Evolutionary conservation across 495 filamentous ascomycete species (phyloP).

Genomic region (Neurospora sp.): DNA sequence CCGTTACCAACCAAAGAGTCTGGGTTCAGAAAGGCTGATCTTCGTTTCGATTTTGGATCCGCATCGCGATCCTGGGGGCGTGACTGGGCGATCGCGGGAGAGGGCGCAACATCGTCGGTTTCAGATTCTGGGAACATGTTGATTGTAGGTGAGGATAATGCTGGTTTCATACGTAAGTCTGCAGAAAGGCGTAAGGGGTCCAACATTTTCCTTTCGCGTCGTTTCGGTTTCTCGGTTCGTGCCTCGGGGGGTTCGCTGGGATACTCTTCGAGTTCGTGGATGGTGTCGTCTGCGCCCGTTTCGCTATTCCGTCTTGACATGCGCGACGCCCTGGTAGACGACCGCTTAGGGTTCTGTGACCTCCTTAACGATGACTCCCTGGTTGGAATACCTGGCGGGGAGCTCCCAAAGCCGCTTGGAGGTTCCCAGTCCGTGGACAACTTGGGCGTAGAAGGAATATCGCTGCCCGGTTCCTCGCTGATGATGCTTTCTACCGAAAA

Average conservation of each 20-base stretch:
- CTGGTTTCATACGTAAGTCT: conserved; percentile 7
- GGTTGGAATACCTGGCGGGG: conserved; percentile 45
- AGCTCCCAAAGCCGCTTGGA: conserved; percentile 3
- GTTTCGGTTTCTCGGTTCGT: conserved; percentile 10
- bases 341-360: conserved; percentile 30
- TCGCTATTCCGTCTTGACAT: conserved; percentile 33
- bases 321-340: conserved; percentile 28
- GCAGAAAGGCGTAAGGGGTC: conserved; percentile 21
- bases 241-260: conserved; percentile 5
- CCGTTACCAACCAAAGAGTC: conserved; percentile 27
- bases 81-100: conserved; percentile 53
- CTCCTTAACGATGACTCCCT: conserved; percentile 62
- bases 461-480: conserved; percentile 35
- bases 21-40: conserved; percentile 30
- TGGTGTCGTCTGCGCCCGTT: conserved; percentile 16
- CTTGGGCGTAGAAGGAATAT: conserved; percentile 16
- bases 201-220: conserved; percentile 5
- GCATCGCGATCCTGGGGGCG: conserved; percentile 35
- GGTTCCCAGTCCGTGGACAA: not conserved
- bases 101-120: conserved; percentile 56
- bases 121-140: conserved; percentile 18
- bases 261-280: conserved; percentile 27
- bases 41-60: conserved; percentile 26
- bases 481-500: conserved; percentile 43
- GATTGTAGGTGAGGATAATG: conserved; percentile 11